Conservation (phyloP, 257 asterid species). For the Echium plantagineum region DNA sequence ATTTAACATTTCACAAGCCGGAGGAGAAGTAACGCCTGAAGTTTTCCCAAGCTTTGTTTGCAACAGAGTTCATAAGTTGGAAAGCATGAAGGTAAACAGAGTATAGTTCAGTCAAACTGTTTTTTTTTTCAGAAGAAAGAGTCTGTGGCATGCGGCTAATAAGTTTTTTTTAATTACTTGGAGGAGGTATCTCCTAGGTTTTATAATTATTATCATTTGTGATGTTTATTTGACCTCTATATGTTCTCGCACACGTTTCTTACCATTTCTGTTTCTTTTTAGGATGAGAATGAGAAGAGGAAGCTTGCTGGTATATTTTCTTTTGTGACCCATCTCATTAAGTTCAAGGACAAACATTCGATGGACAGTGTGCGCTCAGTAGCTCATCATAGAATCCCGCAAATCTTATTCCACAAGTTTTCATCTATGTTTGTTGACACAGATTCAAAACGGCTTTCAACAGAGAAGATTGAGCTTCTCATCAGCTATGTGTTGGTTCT, state of each 20-base stretch:
- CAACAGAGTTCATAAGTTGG: slow-evolving; percentile 45
- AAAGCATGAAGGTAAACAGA: slow-evolving; percentile 35
- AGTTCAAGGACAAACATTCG: slow-evolving; percentile 64
- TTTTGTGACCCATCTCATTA: slow-evolving; percentile 70
- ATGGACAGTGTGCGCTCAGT: slow-evolving; percentile 66
- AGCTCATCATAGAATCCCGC: slow-evolving; percentile 54
- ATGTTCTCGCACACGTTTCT: not conserved
- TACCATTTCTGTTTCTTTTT: slow-evolving; percentile 8
- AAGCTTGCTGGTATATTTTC: slow-evolving; percentile 59
- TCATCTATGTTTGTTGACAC: slow-evolving; percentile 40
- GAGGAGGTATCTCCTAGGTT: too few species aligned
- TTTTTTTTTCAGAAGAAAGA: too few species aligned
- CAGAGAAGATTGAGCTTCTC: slow-evolving; percentile 43
- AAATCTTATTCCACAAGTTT: slow-evolving; percentile 53
- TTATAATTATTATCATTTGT: too few species aligned
- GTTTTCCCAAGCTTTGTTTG: slow-evolving; percentile 69
- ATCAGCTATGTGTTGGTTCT: slow-evolving; percentile 68
- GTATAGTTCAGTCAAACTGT: too few species aligned
- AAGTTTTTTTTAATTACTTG: too few species aligned
- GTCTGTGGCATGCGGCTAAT: too few species aligned
- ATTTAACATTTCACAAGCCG: slow-evolving; percentile 27
- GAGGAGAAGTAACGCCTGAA: slow-evolving; percentile 23
- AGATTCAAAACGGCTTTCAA: slow-evolving; percentile 31
- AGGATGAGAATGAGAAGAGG: slow-evolving; percentile 45
- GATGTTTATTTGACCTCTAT: too few species aligned